Evolutionary conservation across 2,329 filamentous ascomycete species (phyloP).

Genomic region (Huntiella decipiens): DNA sequence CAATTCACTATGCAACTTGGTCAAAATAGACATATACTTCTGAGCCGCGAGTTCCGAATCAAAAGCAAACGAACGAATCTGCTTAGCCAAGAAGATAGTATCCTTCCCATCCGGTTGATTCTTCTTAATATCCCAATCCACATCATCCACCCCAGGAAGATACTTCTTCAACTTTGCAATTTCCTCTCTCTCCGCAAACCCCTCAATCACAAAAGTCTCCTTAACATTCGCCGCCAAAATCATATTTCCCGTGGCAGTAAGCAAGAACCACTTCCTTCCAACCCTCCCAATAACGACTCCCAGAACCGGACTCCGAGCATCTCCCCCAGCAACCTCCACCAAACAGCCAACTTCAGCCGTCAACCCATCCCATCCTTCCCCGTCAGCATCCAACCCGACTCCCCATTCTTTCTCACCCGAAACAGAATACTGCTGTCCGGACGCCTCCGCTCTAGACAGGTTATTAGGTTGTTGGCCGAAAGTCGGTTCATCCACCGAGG

Average conservation of each 20-base stretch:
- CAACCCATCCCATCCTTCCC: not conserved
- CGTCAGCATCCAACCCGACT: not conserved
- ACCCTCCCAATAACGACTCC: slow-evolving; percentile 34
- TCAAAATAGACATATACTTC: too few species aligned
- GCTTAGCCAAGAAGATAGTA: not conserved
- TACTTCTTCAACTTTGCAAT: slow-evolving; percentile 19
- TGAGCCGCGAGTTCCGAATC: too few species aligned
- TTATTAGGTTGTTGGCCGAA: slow-evolving; percentile 6
- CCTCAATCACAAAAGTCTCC: slow-evolving; percentile 30
- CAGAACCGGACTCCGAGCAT: slow-evolving; percentile 28
- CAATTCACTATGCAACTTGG: too few species aligned
- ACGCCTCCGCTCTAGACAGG: slow-evolving; percentile 1
- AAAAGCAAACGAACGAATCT: too few species aligned
- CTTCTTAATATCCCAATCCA: not conserved
- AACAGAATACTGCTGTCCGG: not conserved
- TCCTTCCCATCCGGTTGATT: slow-evolving; percentile 3
- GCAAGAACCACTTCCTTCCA: slow-evolving; percentile 33
- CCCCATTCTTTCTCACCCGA: too few species aligned
- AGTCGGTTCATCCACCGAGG: too few species aligned
- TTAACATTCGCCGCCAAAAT: slow-evolving; percentile 23
- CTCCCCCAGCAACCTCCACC: slow-evolving; percentile 16
- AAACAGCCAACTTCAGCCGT: slow-evolving; percentile 5
- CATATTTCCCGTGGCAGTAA: slow-evolving; percentile 32
- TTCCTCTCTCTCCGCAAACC: slow-evolving; percentile 25
- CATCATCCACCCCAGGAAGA: slow-evolving; percentile 11